A percentile compares a stretch with the other conserved stretches of the same genome.
phyloP scores from a whole-genome alignment of 148 eudicot species.

The Spergularia bocconei region DNA sequence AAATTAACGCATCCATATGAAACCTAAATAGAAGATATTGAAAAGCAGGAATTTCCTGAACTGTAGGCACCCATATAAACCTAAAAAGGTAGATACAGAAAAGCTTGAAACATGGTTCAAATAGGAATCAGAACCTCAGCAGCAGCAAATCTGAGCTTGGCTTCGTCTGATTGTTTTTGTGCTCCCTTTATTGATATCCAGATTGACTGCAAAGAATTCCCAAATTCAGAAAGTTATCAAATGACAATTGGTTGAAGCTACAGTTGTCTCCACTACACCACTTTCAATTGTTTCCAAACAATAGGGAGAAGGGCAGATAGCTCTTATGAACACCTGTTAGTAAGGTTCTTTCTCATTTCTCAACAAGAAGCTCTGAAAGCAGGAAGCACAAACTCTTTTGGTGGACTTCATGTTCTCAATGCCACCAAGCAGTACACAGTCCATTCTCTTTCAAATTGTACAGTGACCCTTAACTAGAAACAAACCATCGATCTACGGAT shows the following conservation, averaged over 20 bases:
- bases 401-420: neutral
- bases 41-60: neutral
- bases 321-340: neutral
- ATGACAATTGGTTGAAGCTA: neutral
- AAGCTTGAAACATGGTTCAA: neutral
- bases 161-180: slow-evolving; percentile 90
- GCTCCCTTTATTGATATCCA: slow-evolving; percentile 81
- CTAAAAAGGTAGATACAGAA: neutral
- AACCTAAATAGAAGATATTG: neutral
- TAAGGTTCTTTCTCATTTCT: neutral
- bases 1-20: neutral
- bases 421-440: neutral
- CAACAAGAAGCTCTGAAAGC: neutral
- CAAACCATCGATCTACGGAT: neutral
- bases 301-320: neutral
- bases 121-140: slow-evolving; percentile 68
- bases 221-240: slow-evolving; percentile 6
- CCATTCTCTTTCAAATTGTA: neutral
- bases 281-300: neutral
- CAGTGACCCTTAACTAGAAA: neutral
- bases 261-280: neutral
- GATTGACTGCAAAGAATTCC: slow-evolving; percentile 65
- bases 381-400: neutral
- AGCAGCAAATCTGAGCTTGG: slow-evolving; percentile 94
- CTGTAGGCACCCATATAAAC: neutral